These are phyloP conservation scores for Rhynchosporium secalis DNA, from an alignment of 2,329 filamentous ascomycete species.

Conservation along the genomic window DNA sequence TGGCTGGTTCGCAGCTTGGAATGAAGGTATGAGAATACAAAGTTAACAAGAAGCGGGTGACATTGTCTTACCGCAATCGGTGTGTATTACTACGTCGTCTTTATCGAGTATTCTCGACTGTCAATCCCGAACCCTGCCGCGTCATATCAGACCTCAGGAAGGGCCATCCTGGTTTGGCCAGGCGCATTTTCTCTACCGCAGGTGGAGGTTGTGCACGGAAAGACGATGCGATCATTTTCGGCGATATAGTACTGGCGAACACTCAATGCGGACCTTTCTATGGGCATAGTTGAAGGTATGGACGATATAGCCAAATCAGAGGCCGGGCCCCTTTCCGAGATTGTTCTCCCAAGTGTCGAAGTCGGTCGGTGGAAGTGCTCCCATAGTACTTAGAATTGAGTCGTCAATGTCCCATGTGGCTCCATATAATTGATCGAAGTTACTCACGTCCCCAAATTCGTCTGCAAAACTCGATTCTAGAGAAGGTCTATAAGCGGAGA, in stretches of 20 bases:
- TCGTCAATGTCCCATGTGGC: constrained; percentile 13
- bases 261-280: background rate
- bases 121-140: constrained; percentile 2
- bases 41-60: constrained; percentile 14
- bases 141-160: background rate
- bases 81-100: constrained; percentile 25
- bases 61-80: constrained; percentile 22
- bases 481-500: background rate
- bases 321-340: background rate
- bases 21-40: background rate
- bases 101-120: constrained; percentile 22
- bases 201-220: background rate
- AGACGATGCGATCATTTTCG: background rate
- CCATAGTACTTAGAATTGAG: constrained; percentile 8
- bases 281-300: background rate
- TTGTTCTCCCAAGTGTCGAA: constrained; percentile 4
- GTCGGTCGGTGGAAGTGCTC: constrained; percentile 5
- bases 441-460: constrained; percentile 7
- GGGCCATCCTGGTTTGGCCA: constrained; percentile 2
- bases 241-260: background rate
- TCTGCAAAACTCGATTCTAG: constrained; percentile 2
- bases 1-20: constrained; percentile 15
- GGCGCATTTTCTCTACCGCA: background rate
- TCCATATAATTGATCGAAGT: constrained; percentile 13
- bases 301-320: background rate